Conservation (phyloP, 805 yeast genomes). For the Sugiyamaella chiloensis region DNA sequence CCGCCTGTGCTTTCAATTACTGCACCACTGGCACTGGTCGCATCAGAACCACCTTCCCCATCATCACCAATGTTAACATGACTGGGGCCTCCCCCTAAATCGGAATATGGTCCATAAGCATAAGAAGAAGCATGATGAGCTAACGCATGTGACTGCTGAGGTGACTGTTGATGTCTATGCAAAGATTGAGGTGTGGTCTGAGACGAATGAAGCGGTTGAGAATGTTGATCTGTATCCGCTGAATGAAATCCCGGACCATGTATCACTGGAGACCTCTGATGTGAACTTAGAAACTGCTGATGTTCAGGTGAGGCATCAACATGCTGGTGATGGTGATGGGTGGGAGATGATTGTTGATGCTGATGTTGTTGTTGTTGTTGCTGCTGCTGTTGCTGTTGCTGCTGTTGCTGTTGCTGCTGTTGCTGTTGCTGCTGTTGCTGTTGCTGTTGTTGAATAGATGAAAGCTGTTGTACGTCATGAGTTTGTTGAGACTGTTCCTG, state of each 20-base stretch:
- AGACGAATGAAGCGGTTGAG: no score
- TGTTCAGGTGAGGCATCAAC: no score
- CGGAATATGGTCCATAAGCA: not conserved
- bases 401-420: constrained; percentile 12
- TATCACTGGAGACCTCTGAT: no score
- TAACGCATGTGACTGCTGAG: constrained; percentile 10
- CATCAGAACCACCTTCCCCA: no score
- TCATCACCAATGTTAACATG: not conserved
- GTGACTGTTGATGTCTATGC: constrained; percentile 10
- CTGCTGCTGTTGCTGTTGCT: constrained; percentile 12
- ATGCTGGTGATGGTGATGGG: no score
- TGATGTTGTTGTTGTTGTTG: constrained; percentile 7
- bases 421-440: constrained; percentile 10
- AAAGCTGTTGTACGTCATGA: not conserved
- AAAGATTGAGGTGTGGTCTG: constrained; percentile 1
- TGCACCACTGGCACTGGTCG: no score
- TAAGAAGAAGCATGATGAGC: not conserved
- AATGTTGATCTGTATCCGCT: no score
- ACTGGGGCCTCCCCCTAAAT: not conserved
- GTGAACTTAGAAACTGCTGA: no score
- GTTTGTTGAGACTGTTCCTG: constrained; percentile 4
- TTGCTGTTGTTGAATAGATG: constrained; percentile 1
- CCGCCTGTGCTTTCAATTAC: no score
- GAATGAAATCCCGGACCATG: no score
- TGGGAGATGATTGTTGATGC: no score